Base-by-base conservation (phyloP, 129 eudicot species). In the Artemisia tridentata region DNA sequence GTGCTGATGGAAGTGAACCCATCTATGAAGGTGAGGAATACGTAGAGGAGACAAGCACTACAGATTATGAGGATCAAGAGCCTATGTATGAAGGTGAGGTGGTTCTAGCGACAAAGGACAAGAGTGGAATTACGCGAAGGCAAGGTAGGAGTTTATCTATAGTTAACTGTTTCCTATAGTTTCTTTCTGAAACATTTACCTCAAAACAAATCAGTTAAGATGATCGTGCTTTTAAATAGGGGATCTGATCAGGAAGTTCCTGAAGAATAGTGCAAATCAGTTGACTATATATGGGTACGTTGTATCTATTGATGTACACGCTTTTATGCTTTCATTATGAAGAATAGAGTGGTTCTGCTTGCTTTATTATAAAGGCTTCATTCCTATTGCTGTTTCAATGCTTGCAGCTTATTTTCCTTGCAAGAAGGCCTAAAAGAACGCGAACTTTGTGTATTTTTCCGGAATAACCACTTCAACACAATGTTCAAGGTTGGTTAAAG, bases 401-500 rank as follows among this genome's bases (percentile, higher is more conserved):
- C 68, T 9, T 79, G 85, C 86, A 90, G 99, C 71, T 78, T 93
- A 29, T 80, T 87, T 78, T 72, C 80, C 82, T 86, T 93, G 77
- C 96, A 79, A 84, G 99, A 90, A 18, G 80, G 85, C 72, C 75
- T 93, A 61, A 87, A 90, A 76, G 99, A 93, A 61, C 79, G 91
- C 7, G 99, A 90, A 75, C 87, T 93, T 45, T 90, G 99, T 70
- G 99, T 93, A 31, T 90, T 93, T 66, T 93, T 93, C 78, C 85
- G 99, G 31, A 93, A 93, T 84, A 93, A 93, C 83, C 99, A 93
- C 81, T 93, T 93, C 85, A 90, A 83, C 86, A 87, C 99, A 63
- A 93, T 93, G 99, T 93, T 93, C 77, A 93, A 93, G 97, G 99
- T 90, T 63, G 60, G 88, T 80, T 61, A 21, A 23, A 51, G 66